Percentiles rank a stretch among this genome's conserved stretches.
Conservation (phyloP, 345 rosid genomes). For the Arabidopsis arenosa region DNA sequence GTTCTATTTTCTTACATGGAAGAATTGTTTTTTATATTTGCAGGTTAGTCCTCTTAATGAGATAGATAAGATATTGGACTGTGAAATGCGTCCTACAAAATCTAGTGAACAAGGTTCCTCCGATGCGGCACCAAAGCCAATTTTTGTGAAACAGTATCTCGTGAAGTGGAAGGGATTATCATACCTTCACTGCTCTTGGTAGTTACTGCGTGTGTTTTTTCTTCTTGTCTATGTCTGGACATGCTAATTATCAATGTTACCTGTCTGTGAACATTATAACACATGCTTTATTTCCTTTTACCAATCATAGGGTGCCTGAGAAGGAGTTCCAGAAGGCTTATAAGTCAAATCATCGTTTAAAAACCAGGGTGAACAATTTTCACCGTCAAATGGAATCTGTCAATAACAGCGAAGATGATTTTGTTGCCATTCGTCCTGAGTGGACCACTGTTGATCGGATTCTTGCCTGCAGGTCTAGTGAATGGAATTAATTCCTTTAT, state of each 20-base stretch:
- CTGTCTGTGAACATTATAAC: conserved; percentile 4
- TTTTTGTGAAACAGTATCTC: conserved; percentile 92
- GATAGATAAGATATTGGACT: conserved; percentile 91
- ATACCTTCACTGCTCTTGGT: conserved; percentile 98
- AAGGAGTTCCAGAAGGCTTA: conserved; percentile 89
- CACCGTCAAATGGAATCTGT: conserved; percentile 72
- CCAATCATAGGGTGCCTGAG: conserved; percentile 80
- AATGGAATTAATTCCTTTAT: conserved; percentile 15
- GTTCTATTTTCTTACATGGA: conserved; percentile 14
- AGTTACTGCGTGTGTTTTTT: conserved; percentile 32
- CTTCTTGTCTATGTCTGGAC: conserved; percentile 1
- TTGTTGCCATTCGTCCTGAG: conserved; percentile 91
- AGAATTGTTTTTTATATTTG: conserved; percentile 34
- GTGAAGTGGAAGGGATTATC: conserved; percentile 99
- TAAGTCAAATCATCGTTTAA: conserved; percentile 89
- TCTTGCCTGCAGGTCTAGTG: conserved; percentile 81
- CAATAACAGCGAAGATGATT: conserved; percentile 81
- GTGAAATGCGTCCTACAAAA: conserved; percentile 92
- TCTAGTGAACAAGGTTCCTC: conserved; percentile 67
- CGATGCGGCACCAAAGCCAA: conserved; percentile 66
- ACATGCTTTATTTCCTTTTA: background rate
- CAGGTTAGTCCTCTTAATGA: conserved; percentile 98
- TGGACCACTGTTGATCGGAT: conserved; percentile 99
- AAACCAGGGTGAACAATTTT: conserved; percentile 89
- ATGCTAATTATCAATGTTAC: conserved; percentile 22